These are phyloP conservation scores for Cladophialophora bantiana DNA, from an alignment of 2,329 filamentous ascomycete species.

Conservation along the genomic window DNA sequence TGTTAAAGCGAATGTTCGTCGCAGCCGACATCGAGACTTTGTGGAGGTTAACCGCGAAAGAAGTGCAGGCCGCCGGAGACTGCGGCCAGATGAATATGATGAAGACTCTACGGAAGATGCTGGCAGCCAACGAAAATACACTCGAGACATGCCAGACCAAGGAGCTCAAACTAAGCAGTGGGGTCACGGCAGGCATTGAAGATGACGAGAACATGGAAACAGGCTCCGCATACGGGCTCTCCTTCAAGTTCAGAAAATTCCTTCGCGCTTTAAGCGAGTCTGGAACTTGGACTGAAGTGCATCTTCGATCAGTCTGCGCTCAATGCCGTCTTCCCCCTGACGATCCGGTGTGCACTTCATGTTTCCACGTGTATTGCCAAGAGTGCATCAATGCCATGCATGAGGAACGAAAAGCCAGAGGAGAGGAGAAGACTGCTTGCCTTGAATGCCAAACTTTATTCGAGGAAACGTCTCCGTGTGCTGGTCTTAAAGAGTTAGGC, in stretches of 20 bases:
- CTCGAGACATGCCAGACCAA: constrained; percentile 26
- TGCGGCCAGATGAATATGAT: constrained; percentile 45
- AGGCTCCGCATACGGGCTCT: constrained; percentile 17
- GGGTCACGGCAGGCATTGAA: constrained; percentile 8
- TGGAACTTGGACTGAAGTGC: constrained; percentile 35
- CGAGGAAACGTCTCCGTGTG: constrained; percentile 30
- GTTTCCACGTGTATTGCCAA: constrained; percentile 64
- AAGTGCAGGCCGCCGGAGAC: constrained; percentile 30
- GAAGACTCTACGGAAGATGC: constrained; percentile 37
- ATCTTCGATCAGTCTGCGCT: constrained; percentile 37
- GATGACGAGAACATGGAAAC: constrained; percentile 2
- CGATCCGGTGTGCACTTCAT: constrained; percentile 56
- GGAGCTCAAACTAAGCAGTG: background rate
- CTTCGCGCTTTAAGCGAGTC: constrained; percentile 26
- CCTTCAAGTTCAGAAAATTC: constrained; percentile 36
- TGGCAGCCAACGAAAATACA: constrained; percentile 20
- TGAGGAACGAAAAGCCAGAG: constrained; percentile 29
- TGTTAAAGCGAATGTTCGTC: constrained; percentile 55
- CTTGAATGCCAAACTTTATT: constrained; percentile 35
- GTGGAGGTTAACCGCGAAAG: constrained; percentile 43
- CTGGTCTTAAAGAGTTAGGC: constrained; percentile 30
- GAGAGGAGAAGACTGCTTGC: constrained; percentile 31
- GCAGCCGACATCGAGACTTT: constrained; percentile 56
- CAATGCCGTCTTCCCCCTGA: constrained; percentile 52
- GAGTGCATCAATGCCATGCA: constrained; percentile 53